These are phyloP conservation scores for Hygrocybe coccinea DNA, from an alignment of 768 basidiomycete genomes.

Conservation along the genomic window DNA sequence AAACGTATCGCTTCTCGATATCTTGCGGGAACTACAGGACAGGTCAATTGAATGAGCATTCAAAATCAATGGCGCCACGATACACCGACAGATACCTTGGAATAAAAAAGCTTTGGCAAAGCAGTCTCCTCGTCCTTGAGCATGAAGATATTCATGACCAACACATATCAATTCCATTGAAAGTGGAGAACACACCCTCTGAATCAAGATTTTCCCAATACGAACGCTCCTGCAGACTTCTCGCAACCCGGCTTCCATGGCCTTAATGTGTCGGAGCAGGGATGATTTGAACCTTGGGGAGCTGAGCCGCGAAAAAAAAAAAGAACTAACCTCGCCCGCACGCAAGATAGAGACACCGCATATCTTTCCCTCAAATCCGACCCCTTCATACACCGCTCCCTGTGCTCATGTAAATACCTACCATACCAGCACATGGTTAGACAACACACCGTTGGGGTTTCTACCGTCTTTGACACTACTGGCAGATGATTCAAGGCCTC, in stretches of 20 bases:
- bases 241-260: slow-evolving; percentile 95
- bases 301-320: neutral
- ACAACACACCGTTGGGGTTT: slow-evolving; percentile 68
- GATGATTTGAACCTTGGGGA: neutral
- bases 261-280: slow-evolving; percentile 40
- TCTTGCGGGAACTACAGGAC: slow-evolving; percentile 77
- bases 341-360: slow-evolving; percentile 94
- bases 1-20: slow-evolving; percentile 84
- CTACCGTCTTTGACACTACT: slow-evolving; percentile 64
- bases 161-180: neutral
- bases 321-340: slow-evolving; percentile 82
- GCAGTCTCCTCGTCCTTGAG: slow-evolving; percentile 89
- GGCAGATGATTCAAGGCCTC: slow-evolving; percentile 86
- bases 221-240: slow-evolving; percentile 93
- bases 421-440: neutral
- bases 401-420: slow-evolving; percentile 26
- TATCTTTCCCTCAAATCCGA: slow-evolving; percentile 94
- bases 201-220: slow-evolving; percentile 97
- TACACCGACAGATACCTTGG: slow-evolving; percentile 48
- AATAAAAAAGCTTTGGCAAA: slow-evolving; percentile 88
- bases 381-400: slow-evolving; percentile 83
- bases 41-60: neutral
- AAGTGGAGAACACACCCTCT: slow-evolving; percentile 54
- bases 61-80: neutral
- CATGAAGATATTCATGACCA: neutral